Conservation (phyloP, 331 rosid species). For the Ulmus americana region DNA sequence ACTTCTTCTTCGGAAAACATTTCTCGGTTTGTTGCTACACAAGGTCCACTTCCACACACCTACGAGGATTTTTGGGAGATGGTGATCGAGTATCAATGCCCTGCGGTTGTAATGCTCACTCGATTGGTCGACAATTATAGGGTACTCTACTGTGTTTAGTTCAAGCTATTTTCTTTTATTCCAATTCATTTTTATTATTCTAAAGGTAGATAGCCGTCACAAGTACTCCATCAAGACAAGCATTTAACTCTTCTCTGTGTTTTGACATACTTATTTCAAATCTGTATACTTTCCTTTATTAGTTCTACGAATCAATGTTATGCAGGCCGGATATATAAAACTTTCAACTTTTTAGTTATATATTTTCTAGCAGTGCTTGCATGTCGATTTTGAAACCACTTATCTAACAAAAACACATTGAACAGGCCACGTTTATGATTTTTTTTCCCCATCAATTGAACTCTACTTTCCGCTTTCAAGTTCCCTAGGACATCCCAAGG, state of each 20-base stretch:
- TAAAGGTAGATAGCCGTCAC: not conserved
- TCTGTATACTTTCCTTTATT: not conserved
- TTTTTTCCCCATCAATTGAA: too few relatives aligned
- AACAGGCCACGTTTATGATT: too few relatives aligned
- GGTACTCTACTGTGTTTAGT: conserved; percentile 37
- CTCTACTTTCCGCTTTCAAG: too few relatives aligned
- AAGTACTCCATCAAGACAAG: not conserved
- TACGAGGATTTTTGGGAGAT: conserved; percentile 97
- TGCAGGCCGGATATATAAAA: not conserved
- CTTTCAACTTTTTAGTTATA: not conserved
- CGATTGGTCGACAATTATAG: conserved; percentile 63
- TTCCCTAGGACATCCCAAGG: too few relatives aligned
- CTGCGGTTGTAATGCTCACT: conserved; percentile 85
- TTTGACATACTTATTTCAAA: not conserved
- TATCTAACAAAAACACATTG: too few relatives aligned
- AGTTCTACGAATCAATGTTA: not conserved
- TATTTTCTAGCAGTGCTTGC: not conserved
- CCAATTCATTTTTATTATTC: too few relatives aligned
- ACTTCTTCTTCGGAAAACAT: conserved; percentile 45
- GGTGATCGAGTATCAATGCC: conserved; percentile 65
- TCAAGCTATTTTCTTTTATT: conserved; percentile 11
- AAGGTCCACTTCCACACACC: conserved; percentile 89
- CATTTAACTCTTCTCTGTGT: not conserved
- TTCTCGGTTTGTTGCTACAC: conserved; percentile 83
- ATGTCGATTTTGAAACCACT: too few relatives aligned